These are phyloP conservation scores for Neobulgaria alba DNA, from an alignment of 2,329 filamentous ascomycete species.

Conservation along the genomic window DNA sequence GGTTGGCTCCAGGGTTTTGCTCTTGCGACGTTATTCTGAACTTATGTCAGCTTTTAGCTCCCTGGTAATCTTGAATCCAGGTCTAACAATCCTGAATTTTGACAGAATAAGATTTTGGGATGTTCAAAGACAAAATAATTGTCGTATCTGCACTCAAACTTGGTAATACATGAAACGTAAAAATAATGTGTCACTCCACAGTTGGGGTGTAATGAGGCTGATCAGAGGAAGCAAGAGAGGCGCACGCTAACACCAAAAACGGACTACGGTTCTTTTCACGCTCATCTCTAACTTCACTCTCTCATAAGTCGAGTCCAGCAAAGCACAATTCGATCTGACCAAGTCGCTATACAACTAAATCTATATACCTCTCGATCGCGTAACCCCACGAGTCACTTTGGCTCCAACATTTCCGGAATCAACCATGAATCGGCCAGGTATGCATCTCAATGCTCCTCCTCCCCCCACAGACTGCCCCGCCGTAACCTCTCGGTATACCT, in stretches of 20 bases:
- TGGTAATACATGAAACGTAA: too few relatives aligned
- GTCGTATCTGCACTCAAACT: too few relatives aligned
- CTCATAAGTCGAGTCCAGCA: neutral
- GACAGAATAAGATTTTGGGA: too few relatives aligned
- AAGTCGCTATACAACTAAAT: neutral
- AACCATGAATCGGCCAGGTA: constrained; percentile 30
- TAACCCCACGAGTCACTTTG: neutral
- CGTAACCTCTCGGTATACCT: constrained; percentile 1
- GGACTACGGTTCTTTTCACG: neutral
- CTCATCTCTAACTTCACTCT: neutral
- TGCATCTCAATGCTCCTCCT: constrained; percentile 18
- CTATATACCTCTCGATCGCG: neutral
- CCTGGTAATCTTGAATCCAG: too few relatives aligned
- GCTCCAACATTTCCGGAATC: neutral
- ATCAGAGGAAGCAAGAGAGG: neutral
- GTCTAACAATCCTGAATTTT: too few relatives aligned
- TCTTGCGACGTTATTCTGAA: too few relatives aligned
- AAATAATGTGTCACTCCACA: too few relatives aligned
- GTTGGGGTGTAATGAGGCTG: too few relatives aligned
- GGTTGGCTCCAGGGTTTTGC: too few relatives aligned
- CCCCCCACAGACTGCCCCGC: constrained; percentile 22
- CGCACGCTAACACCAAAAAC: neutral
- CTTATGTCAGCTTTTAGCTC: too few relatives aligned
- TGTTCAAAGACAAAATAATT: too few relatives aligned
- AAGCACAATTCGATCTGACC: neutral